Base-by-base conservation (phyloP, 73 alveolate species). In the Blepharisma stoltei region DNA sequence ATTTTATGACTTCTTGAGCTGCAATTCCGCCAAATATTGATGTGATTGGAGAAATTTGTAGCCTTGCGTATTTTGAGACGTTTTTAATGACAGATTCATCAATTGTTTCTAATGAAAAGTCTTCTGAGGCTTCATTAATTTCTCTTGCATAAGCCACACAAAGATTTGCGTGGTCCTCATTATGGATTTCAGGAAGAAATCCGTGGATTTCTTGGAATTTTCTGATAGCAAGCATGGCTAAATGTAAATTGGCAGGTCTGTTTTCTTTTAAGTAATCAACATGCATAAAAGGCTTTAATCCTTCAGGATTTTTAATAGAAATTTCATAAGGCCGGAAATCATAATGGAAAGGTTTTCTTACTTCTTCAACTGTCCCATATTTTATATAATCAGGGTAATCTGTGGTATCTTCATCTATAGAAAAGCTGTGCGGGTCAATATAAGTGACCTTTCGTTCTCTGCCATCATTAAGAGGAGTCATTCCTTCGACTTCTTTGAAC, bases 11-110 rank as follows among this genome's bases (percentile, higher is more conserved):
- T 89, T 97, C 99, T 83, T 97, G 98, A 11, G 99, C 95, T 6
- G 96, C 92, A 75, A 97, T 85, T 8, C 99, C 99, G 41, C 99
- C 99, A 83, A 97, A 94, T 92, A 96, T 96, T 27, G 99, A 93
- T 5, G 98, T 88, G 81, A 94, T 87, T 50, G 99, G 99, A 25
- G 98, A 84, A 60, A 97, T 86, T 84, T 86, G 77, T 0, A 95
- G 85, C 32, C 83, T 49, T 6, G 99, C 91, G 85, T 86, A 95
- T 60, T 80, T 79, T 6, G 97, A 88, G 53, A 92, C 90, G 48
- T 89, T 88, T 81, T 76, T 85, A 37, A 94, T 88, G 14, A 95
- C 89, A 48, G 86, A 75, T 75, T 90, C 98, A 38, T 95, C 97
- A 23, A 89, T 73, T 80, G 67, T n/a, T 23, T 83, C 91, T 23